Conservation (phyloP, 805 yeast genomes). For the Aciculoconidium aculeatum region DNA sequence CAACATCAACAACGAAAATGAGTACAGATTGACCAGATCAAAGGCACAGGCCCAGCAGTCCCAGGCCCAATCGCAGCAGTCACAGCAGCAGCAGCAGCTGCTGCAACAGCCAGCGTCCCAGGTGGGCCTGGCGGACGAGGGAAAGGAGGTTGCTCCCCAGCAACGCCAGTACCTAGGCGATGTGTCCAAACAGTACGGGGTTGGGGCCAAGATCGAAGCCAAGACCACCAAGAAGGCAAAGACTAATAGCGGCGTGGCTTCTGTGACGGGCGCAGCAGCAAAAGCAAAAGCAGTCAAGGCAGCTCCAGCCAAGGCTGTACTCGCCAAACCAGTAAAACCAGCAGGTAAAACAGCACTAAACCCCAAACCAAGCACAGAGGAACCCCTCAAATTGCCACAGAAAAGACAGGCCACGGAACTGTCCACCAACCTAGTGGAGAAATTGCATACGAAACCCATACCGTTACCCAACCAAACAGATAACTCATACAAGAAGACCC, state of each 20-base stretch:
- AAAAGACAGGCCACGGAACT: slow-evolving; percentile 56
- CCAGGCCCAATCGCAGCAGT: neutral
- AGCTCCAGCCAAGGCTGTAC: slow-evolving; percentile 3
- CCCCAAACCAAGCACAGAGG: too few species aligned
- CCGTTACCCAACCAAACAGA: slow-evolving; percentile 4
- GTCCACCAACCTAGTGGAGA: slow-evolving; percentile 39
- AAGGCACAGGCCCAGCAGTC: slow-evolving; percentile 10
- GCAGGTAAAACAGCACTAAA: too few species aligned
- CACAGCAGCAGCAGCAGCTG: neutral
- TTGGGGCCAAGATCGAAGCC: too few species aligned
- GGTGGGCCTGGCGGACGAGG: slow-evolving; percentile 3
- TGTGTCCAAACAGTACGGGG: slow-evolving; percentile 32
- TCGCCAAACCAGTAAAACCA: slow-evolving; percentile 10
- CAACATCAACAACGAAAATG: slow-evolving; percentile 35
- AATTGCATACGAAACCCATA: slow-evolving; percentile 13
- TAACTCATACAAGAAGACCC: slow-evolving; percentile 29
- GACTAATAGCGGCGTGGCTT: too few species aligned
- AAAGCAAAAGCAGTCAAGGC: too few species aligned
- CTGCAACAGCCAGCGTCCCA: slow-evolving; percentile 4
- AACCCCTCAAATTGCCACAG: slow-evolving; percentile 35
- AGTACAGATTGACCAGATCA: slow-evolving; percentile 29
- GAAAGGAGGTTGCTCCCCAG: slow-evolving; percentile 1
- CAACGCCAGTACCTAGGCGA: slow-evolving; percentile 31
- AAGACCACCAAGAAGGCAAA: slow-evolving; percentile 1
- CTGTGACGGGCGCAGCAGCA: too few species aligned